Evolutionary conservation across 805 yeast genomes (phyloP), one percentile per base, ranked within the genome.

Genomic region (Candida ipomoeae): DNA sequence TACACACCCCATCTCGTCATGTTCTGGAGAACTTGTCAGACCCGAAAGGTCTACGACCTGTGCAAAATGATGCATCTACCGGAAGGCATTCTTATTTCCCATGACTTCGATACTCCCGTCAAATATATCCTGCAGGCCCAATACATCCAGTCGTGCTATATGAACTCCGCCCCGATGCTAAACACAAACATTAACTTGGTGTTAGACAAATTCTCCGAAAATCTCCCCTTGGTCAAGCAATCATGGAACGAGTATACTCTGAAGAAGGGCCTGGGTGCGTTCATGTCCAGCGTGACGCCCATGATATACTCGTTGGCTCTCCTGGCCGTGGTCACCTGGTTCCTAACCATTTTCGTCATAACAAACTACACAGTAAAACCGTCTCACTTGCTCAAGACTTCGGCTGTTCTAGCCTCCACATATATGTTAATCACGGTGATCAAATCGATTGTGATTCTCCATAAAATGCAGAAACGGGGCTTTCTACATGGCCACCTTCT

Each of bases 301-400:
- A 73, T 84, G 36, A 68, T 85, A 1, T 82, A 83, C 60, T 77
- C 87, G 0, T 62, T 85, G 18, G 76, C 88, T 8, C 77, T 83
- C 0, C 83, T 85, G 62, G 80, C 85, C 6, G 85, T 85, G 17
- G 77, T 85, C 5, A 78, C 86, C 3, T 70, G 84, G 65, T 82
- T 81, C 55, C 67, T 84, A 21, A 82, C 90, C 0, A 66, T 87
- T 8, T 75, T 85, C 47, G 81, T 84, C 14, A 76, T 84, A 53
- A 79, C 89, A 6, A 84, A 82, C 60, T 81, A 82, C 47, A 80
- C 85, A 10, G 80, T 81, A 48, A 81, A 78, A 57, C 86, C 89
- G 1, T 75, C 87, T 10, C 56, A 70, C 47, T 60, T 83, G 32
- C 66, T 84, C 44, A 70, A 74, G 58, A 49, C 71, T 0, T 81